phyloP scores from a whole-genome alignment of 495 filamentous ascomycete species.

The Wilcoxina mikolae region DNA sequence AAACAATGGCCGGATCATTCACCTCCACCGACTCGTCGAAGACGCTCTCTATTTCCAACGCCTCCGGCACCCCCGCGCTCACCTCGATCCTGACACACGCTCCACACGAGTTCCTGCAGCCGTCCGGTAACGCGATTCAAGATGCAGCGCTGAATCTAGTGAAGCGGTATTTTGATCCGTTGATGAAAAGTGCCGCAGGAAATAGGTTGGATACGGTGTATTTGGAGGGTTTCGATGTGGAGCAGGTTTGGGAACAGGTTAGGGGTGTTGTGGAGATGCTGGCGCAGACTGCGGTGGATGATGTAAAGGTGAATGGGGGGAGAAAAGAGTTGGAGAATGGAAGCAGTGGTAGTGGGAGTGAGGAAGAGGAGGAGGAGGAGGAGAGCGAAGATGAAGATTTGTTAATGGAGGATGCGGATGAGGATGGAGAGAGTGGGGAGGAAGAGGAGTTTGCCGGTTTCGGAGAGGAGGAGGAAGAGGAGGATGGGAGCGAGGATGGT shows the following conservation, averaged over 20 bases:
- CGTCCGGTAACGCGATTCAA: slow-evolving; percentile 14
- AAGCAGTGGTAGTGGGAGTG: slow-evolving; percentile 18
- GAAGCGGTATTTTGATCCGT: slow-evolving; percentile 27
- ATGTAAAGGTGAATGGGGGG: slow-evolving; percentile 21
- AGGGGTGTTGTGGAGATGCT: slow-evolving; percentile 59
- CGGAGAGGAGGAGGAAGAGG: slow-evolving; percentile 18
- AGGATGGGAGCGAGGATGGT: slow-evolving; percentile 30
- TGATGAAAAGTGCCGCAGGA: slow-evolving; percentile 16
- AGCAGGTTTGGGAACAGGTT: slow-evolving; percentile 91
- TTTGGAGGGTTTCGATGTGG: slow-evolving; percentile 70
- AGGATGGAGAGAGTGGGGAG: slow-evolving; percentile 37
- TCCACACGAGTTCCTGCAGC: slow-evolving; percentile 24
- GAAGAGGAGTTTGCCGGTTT: slow-evolving; percentile 17
- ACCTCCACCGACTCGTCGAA: neutral
- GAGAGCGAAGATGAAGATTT: slow-evolving; percentile 12
- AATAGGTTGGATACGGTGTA: slow-evolving; percentile 45
- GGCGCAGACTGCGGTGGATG: slow-evolving; percentile 17
- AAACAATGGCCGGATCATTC: slow-evolving; percentile 8
- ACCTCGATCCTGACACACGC: slow-evolving; percentile 1
- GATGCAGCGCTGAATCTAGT: slow-evolving; percentile 23
- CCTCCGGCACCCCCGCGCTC: neutral
- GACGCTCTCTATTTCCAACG: neutral
- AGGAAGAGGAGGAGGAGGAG: slow-evolving; percentile 15
- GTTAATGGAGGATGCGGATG: slow-evolving; percentile 32
- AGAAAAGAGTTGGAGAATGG: slow-evolving; percentile 3